These are phyloP conservation scores for Entamoeba dispar DNA, from an alignment of 208 protist genomes.

Conservation along the genomic window DNA sequence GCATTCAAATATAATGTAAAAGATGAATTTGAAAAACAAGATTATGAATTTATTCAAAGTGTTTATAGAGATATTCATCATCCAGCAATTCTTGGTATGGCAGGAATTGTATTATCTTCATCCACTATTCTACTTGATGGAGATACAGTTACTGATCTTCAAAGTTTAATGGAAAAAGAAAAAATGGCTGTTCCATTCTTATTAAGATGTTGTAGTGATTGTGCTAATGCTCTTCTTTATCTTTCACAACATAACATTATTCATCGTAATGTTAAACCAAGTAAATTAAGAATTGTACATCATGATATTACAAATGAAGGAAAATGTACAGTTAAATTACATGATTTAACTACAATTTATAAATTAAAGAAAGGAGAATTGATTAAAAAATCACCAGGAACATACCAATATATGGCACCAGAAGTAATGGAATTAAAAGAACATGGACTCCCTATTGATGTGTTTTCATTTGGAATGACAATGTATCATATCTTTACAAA, in stretches of 20 bases:
- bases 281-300: not conserved
- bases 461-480: not conserved
- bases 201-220: not conserved
- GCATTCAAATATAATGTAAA: not conserved
- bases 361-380: not conserved
- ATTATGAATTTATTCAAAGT: not conserved
- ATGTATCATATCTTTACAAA: not conserved
- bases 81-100: not conserved
- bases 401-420: not conserved
- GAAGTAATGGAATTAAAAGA: not conserved
- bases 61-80: not conserved
- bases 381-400: not conserved
- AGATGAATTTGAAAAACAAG: not conserved
- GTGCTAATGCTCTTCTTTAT: not conserved
- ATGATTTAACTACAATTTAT: not conserved
- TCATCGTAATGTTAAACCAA: not conserved
- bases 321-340: not conserved
- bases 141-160: not conserved
- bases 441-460: not conserved
- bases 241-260: not conserved
- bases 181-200: not conserved
- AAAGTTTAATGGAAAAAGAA: not conserved
- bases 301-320: not conserved
- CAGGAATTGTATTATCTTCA: not conserved
- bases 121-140: not conserved